These are phyloP conservation scores for Avena eriantha DNA, from an alignment of 176 grass and related monocot species.

Conservation along the genomic window DNA sequence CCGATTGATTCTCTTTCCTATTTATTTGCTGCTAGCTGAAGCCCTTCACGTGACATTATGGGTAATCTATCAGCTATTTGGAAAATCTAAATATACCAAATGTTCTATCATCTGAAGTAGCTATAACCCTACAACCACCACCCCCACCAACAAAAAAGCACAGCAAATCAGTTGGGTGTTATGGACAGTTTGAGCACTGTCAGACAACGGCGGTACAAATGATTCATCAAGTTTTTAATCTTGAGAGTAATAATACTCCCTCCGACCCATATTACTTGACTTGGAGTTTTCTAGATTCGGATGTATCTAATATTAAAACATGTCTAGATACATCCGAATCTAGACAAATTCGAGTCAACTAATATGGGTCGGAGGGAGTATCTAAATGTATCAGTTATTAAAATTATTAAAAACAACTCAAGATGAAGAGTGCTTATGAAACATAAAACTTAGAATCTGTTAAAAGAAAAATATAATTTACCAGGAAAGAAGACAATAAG, in stretches of 20 bases:
- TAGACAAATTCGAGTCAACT: too few species aligned
- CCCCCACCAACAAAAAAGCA: not conserved
- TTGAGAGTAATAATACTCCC: conserved; percentile 3
- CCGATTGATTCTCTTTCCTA: too few species aligned
- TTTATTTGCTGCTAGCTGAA: too few species aligned
- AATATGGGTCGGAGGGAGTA: too few species aligned
- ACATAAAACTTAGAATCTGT: not conserved
- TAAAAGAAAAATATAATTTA: not conserved
- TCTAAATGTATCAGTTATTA: not conserved
- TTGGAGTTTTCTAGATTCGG: too few species aligned
- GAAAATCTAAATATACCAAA: not conserved
- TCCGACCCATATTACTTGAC: too few species aligned
- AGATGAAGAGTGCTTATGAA: not conserved
- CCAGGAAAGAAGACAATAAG: conserved; percentile 22
- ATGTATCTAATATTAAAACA: too few species aligned
- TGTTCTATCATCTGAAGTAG: not conserved
- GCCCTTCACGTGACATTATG: too few species aligned
- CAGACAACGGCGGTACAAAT: not conserved
- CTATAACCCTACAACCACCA: not conserved
- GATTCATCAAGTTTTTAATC: conserved; percentile 4
- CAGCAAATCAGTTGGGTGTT: not conserved
- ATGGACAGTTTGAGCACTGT: not conserved
- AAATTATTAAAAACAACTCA: not conserved
- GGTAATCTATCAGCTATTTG: not conserved
- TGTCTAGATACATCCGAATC: too few species aligned